Conservation (phyloP, 805 yeast genomes). For the Danielozyma ontarioensis region DNA sequence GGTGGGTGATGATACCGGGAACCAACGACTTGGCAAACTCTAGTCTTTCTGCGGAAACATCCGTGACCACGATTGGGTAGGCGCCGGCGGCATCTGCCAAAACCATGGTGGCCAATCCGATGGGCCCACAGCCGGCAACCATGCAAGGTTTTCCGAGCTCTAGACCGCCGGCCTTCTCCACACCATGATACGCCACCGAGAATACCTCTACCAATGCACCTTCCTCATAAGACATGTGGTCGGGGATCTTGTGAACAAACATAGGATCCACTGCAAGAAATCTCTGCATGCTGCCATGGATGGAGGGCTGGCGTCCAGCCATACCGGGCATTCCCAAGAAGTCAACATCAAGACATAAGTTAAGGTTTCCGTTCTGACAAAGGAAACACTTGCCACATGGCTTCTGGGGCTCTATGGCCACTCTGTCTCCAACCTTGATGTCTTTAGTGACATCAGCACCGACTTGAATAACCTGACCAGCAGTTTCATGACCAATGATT, state of each 20-base stretch:
- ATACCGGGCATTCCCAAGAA: constrained; percentile 21
- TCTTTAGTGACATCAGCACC: constrained; percentile 44
- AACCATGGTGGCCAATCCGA: constrained; percentile 45
- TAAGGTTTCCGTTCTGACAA: constrained; percentile 36
- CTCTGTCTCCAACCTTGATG: constrained; percentile 41
- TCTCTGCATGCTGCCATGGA: constrained; percentile 36
- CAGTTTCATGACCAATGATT: constrained; percentile 42
- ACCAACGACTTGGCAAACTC: constrained; percentile 42
- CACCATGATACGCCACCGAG: constrained; percentile 49
- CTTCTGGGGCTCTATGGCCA: constrained; percentile 51
- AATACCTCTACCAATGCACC: constrained; percentile 56
- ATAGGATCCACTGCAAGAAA: constrained; percentile 25
- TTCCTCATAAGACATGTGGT: constrained; percentile 41
- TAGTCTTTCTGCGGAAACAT: constrained; percentile 39
- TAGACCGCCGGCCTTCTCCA: constrained; percentile 39
- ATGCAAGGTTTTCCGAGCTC: constrained; percentile 44
- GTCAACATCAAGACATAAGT: constrained; percentile 33
- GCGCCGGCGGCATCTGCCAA: constrained; percentile 52
- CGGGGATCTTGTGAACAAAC: constrained; percentile 34
- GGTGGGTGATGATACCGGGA: constrained; percentile 43
- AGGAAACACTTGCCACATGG: constrained; percentile 42
- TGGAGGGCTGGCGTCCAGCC: constrained; percentile 3
- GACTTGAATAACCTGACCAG: constrained; percentile 43
- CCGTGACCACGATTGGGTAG: constrained; percentile 47
- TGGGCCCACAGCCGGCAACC: constrained; percentile 58